Conservation (phyloP, 805 yeast species). For the Candida alai region DNA sequence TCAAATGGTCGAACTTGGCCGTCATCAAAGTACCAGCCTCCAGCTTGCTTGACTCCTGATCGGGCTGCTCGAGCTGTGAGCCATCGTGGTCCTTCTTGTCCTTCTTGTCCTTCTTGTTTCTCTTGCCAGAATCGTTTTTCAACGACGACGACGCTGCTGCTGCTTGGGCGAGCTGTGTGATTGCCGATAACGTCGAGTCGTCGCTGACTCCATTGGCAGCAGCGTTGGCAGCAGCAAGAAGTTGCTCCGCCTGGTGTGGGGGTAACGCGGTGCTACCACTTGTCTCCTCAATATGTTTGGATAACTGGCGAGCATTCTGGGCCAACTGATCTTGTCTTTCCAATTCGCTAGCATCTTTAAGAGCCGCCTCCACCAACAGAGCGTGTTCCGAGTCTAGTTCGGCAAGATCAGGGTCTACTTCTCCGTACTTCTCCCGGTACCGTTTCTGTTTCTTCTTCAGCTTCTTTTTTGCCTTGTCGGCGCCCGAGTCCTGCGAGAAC, state of each 20-base stretch:
- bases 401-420: conserved; percentile 37
- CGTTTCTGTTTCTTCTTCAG: conserved; percentile 13
- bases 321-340: conserved; percentile 45
- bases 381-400: conserved; percentile 49
- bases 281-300: conserved; percentile 28
- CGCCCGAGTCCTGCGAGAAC: background rate
- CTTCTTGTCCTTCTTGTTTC: background rate
- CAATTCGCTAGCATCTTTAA: conserved; percentile 62
- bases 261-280: conserved; percentile 14
- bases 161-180: background rate
- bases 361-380: conserved; percentile 66
- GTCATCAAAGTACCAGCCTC: too few species aligned
- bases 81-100: background rate
- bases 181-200: conserved; percentile 1
- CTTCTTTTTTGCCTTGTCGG: conserved; percentile 2
- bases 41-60: too few species aligned
- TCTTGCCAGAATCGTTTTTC: background rate
- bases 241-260: conserved; percentile 10
- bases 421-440: background rate
- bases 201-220: background rate
- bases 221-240: conserved; percentile 7
- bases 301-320: conserved; percentile 62
- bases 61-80: background rate
- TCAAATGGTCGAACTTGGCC: conserved; percentile 13
- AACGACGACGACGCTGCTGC: background rate